A percentile compares a stretch with the other conserved stretches of the same genome.
Evolutionary conservation across 225 moss, liverwort and hornwort species (phyloP).

Genomic region (Neckera pumila): DNA sequence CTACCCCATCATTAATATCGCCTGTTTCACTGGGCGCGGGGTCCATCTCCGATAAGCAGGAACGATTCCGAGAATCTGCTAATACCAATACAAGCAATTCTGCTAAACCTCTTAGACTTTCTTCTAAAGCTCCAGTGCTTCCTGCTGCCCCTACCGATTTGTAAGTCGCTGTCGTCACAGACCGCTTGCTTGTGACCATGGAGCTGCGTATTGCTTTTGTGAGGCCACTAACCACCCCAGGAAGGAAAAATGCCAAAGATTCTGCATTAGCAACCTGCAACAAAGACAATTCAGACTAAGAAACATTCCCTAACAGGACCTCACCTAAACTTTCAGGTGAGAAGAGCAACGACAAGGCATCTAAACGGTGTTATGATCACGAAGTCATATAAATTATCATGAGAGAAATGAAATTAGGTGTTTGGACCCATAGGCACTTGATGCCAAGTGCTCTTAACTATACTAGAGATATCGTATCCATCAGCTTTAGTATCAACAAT

Average conservation of each 20-base stretch:
- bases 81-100: slow-evolving; percentile 69
- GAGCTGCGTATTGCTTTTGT: slow-evolving; percentile 61
- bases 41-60: slow-evolving; percentile 12
- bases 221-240: slow-evolving; percentile 82
- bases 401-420: background rate
- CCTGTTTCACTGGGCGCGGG: background rate
- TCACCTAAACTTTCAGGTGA: background rate
- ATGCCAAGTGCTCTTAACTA: background rate
- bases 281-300: slow-evolving; percentile 27
- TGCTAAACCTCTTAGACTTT: slow-evolving; percentile 63
- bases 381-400: background rate
- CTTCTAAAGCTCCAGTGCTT: slow-evolving; percentile 85
- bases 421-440: background rate
- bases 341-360: background rate
- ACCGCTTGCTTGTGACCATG: slow-evolving; percentile 46
- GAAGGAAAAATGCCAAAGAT: slow-evolving; percentile 85
- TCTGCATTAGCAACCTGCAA: slow-evolving; percentile 95
- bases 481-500: background rate
- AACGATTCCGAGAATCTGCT: slow-evolving; percentile 55
- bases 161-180: slow-evolving; percentile 39
- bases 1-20: slow-evolving; percentile 5
- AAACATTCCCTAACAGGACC: background rate
- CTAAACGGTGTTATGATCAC: background rate
- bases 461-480: background rate
- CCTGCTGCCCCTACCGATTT: slow-evolving; percentile 89